Base-by-base conservation (phyloP, 495 filamentous ascomycete genomes). In the Ramalina intermedia region DNA sequence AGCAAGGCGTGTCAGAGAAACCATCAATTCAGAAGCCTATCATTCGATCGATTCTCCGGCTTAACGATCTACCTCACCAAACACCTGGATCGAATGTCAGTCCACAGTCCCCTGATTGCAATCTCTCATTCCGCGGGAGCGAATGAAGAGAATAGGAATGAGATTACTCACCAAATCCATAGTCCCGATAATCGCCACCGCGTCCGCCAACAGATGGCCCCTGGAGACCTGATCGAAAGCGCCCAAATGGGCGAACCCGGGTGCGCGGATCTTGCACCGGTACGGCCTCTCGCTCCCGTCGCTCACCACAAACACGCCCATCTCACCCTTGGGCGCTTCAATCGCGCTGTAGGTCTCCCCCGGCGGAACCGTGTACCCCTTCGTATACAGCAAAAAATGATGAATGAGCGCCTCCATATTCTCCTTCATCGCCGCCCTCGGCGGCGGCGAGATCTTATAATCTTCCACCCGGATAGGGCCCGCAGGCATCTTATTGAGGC, bases 401-500 rank as follows among this genome's bases (percentile, higher is more conserved):
- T 99, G 91, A 63, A 99, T 99, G 13, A 99, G 75, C 18, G 91
- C 90, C 67, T 99, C 91, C 93, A 99, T 99, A 69, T 99, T 84
- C 75, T 99, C 91, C 75, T 99, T 99, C 91, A 99, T 99, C 55
- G 91, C 93, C n/a, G 81, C 76, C 59, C 91, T 79, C 13, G 91
- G 91, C 37, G 91, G 91, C 8, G 91, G 91, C n/a, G 84, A 83
- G 64, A 99, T 80, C 75, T 98, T 98, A 75, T 96, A 98, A 69
- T 98, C 91, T 67, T 98, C 91, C 37, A 96, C 88, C 48, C 87
- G 79, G 59, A 96, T 77, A 20, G 91, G 90, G 20, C 91, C 91
- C 29, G 86, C 73, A 16, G 93, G 90, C 87, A 99, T 99, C 75
- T 96, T 84, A 74, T 99, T 96, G 50, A 99, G 68, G 66, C 93